These are phyloP conservation scores for Aspergillus novoparasiticus DNA, from an alignment of 2,329 filamentous ascomycete species.

Conservation along the genomic window DNA sequence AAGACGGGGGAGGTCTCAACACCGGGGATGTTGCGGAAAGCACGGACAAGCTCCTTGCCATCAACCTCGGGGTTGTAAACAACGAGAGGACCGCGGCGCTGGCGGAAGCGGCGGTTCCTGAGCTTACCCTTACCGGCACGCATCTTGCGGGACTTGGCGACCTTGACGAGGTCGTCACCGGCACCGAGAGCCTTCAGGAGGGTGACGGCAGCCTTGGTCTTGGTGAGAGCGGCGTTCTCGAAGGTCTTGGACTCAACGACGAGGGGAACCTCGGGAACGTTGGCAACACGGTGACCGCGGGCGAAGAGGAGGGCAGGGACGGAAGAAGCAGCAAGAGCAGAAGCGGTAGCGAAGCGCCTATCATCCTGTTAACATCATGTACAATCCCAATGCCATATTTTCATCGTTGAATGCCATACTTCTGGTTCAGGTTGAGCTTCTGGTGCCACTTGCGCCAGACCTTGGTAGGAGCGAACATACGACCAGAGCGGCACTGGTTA, in stretches of 20 bases:
- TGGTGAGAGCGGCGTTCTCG: slow-evolving; percentile 74
- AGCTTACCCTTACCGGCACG: slow-evolving; percentile 99
- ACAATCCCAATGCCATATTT: slow-evolving; percentile 1
- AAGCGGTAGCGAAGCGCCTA: slow-evolving; percentile 96
- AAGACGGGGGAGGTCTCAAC: slow-evolving; percentile 95
- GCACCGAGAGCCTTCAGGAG: slow-evolving; percentile 93
- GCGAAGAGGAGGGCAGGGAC: slow-evolving; percentile 93
- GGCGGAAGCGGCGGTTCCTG: slow-evolving; percentile 91
- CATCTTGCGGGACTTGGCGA: slow-evolving; percentile 93
- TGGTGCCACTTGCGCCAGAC: slow-evolving; percentile 99
- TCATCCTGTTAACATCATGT: slow-evolving; percentile 16
- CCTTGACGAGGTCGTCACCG: slow-evolving; percentile 88
- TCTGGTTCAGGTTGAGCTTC: slow-evolving; percentile 99
- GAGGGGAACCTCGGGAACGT: slow-evolving; percentile 93
- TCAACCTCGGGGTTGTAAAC: slow-evolving; percentile 96
- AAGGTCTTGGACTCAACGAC: slow-evolving; percentile 92
- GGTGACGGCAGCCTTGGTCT: slow-evolving; percentile 83
- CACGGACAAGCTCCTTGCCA: slow-evolving; percentile 88
- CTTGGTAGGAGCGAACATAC: slow-evolving; percentile 99
- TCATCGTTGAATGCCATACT: slow-evolving; percentile 58
- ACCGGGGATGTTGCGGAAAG: slow-evolving; percentile 98
- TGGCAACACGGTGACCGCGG: slow-evolving; percentile 92
- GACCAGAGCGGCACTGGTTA: slow-evolving; percentile 99
- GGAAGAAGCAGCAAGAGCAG: slow-evolving; percentile 93
- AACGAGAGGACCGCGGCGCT: slow-evolving; percentile 96